These are phyloP conservation scores for Taphrina sp. DNA, from an alignment of 1,139 yeast genomes.

Conservation along the genomic window DNA sequence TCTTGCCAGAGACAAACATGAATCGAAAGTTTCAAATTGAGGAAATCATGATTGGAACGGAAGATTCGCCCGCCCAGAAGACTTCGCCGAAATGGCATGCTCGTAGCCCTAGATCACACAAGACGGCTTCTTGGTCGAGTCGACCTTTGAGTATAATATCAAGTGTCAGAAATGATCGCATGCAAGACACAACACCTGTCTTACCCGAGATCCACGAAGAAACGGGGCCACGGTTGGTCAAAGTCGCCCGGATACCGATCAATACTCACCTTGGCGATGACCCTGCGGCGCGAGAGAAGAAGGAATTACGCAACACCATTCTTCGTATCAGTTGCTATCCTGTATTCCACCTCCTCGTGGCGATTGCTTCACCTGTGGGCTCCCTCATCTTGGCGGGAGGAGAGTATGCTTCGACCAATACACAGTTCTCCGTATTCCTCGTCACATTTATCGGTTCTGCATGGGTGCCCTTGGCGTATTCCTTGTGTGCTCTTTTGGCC, in stretches of 20 bases:
- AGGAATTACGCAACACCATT: conserved; percentile 14
- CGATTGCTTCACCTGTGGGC: conserved; percentile 9
- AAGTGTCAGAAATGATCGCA: too few relatives aligned
- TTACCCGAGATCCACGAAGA: background rate
- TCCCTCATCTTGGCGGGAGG: conserved; percentile 16
- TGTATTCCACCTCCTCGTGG: conserved; percentile 19
- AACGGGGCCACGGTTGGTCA: conserved; percentile 12
- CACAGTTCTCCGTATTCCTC: conserved; percentile 9
- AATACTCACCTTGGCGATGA: conserved; percentile 18
- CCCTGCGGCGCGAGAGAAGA: conserved; percentile 8
- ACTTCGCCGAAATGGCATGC: background rate
- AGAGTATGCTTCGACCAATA: background rate
- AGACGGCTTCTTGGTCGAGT: conserved; percentile 1
- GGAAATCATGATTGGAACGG: conserved; percentile 4
- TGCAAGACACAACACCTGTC: background rate
- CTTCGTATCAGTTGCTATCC: conserved; percentile 19
- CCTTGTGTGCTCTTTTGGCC: conserved; percentile 19
- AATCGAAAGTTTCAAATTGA: conserved; percentile 13
- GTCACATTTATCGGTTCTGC: conserved; percentile 23
- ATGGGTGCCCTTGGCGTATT: conserved; percentile 28
- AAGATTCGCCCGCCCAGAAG: background rate
- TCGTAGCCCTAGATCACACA: background rate
- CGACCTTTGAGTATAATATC: background rate
- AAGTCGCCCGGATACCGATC: conserved; percentile 21
- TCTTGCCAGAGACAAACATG: conserved; percentile 21